Base-by-base conservation (phyloP, 345 rosid genomes). In the Citrus reticulata region DNA sequence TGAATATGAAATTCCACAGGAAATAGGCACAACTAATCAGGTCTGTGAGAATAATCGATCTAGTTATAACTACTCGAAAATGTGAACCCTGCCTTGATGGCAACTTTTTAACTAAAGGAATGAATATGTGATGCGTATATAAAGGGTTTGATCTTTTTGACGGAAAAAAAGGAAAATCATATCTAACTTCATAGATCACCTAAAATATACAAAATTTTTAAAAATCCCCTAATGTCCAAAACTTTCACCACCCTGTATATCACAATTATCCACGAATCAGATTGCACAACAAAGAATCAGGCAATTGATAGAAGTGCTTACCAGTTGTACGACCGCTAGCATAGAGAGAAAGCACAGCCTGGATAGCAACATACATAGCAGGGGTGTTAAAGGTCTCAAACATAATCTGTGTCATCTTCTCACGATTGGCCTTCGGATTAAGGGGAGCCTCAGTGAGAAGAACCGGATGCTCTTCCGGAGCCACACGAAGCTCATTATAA, bases 251-350 rank as follows among this genome's bases (percentile, higher is more conserved):
- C 19, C 6, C 22, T 19, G 22, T 19, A 54, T 54, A 4, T 54
- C 7, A n/a, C 16, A 27, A 54, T 30, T 67, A 76, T 63, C 42
- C 30, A 55, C 57, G 2, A 62, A 70, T 77, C 9, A 32, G 0
- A 25, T 61, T 37, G 9, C 46, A 27, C 70, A 72, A 65, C n/a
- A 3, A 24, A 62, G 40, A 49, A 13, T 39, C 9, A 58, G 59
- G 71, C 13, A 13, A 51, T 34, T 49, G 27, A 46, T 16, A 22
- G 37, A 70, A 61, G 29, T 20, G 75, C 87, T 82, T 81, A 91
- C 93, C 93, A 60, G 95, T 91, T 70, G 93, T 91, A 79, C 93
- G 93, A 61, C 95, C 95, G 39, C 95, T 91, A 67, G 95, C 93
- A 84, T 91, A 89, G 60, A 91, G 90, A 42, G 93, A 91, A 81